A percentile compares a stretch with the other conserved stretches of the same genome.
Evolutionary conservation across 2,329 filamentous ascomycete genomes (phyloP).

Genomic region (Alternaria gansuensis): DNA sequence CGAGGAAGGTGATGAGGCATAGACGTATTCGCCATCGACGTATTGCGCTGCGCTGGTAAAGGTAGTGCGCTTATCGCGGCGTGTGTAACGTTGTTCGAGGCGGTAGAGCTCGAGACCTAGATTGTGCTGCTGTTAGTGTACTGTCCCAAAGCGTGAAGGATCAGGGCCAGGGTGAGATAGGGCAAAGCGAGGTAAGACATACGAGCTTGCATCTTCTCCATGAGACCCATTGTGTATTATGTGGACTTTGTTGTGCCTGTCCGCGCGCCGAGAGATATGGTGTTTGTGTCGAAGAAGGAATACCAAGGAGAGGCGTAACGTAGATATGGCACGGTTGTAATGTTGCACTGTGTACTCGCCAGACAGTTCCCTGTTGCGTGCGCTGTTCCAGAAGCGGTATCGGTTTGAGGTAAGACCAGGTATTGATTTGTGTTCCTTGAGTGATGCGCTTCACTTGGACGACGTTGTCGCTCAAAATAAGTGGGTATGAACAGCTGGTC

Average conservation of each 20-base stretch:
- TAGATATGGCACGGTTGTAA: constrained; percentile 31
- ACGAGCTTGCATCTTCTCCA: constrained; percentile 55
- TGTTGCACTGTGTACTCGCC: constrained; percentile 19
- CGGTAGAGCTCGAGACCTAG: constrained; percentile 87
- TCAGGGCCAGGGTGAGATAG: constrained; percentile 15
- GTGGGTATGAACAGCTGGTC: neutral
- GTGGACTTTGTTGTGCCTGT: constrained; percentile 13
- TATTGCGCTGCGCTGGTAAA: constrained; percentile 91
- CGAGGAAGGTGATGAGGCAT: constrained; percentile 57
- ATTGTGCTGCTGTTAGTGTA: constrained; percentile 13
- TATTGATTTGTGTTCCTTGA: constrained; percentile 5
- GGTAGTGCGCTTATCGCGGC: constrained; percentile 86
- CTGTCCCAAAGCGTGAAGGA: constrained; percentile 8
- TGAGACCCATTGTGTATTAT: constrained; percentile 49
- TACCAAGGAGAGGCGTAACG: constrained; percentile 21
- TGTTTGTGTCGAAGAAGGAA: constrained; percentile 18
- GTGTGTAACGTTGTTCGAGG: constrained; percentile 93
- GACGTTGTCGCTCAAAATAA: neutral
- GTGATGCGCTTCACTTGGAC: constrained; percentile 5
- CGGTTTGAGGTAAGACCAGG: constrained; percentile 16
- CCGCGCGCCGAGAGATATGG: constrained; percentile 17
- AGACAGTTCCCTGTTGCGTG: constrained; percentile 32
- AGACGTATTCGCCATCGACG: constrained; percentile 95
- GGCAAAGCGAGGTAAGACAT: constrained; percentile 29
- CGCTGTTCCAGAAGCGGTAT: constrained; percentile 36